Evolutionary conservation across 805 yeast genomes (phyloP), one percentile per base, ranked within the genome.

Genomic region (Yamadazyma philogaea): DNA sequence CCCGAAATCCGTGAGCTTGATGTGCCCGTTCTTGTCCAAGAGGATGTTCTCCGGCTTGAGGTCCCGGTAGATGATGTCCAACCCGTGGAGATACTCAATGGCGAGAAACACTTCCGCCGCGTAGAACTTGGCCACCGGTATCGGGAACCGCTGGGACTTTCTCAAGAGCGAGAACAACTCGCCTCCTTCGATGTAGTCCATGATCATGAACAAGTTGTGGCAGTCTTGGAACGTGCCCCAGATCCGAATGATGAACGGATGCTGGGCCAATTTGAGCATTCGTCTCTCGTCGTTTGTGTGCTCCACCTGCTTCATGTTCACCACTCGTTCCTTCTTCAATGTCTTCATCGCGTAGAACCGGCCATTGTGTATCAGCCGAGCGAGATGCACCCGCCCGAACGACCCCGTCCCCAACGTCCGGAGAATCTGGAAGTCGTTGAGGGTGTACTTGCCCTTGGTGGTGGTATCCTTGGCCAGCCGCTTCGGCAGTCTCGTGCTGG

Each of bases 211-310:
- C 43, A 78, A 60, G 50, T 76, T 76, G 50, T 68, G 70, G 30
- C 77, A 65, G 52, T 78, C 83, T 56, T 78, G 82, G 53, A 74
- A 78, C 5, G 82, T 78, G n/a, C 83, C 83, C 83, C 83, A 78
- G 82, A 78, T 77, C 43, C 82, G 57, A 47, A 77, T 78, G 49
- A 78, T 64, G 48, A 78, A 78, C 6, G 83, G 83, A 52, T 78
- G 83, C 49, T 78, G 79, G 10, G 78, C 78, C 42, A 77, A 63
- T 47, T 73, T 75, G 30, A 78, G 61, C 78, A 78, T 78, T 50
- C 82, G 62, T 43, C 83, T 61, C 59, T 78, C 83, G 54, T 78
- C 83, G 52, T 78, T 78, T 15, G 83, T 78, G 55, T 78, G 83
- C 55, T 78, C 83, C 17, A 78, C 81, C 55, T 78, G 83, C 55